These are phyloP conservation scores for Corchorus capsularis DNA, from an alignment of 345 rosid genomes.

Conservation along the genomic window DNA sequence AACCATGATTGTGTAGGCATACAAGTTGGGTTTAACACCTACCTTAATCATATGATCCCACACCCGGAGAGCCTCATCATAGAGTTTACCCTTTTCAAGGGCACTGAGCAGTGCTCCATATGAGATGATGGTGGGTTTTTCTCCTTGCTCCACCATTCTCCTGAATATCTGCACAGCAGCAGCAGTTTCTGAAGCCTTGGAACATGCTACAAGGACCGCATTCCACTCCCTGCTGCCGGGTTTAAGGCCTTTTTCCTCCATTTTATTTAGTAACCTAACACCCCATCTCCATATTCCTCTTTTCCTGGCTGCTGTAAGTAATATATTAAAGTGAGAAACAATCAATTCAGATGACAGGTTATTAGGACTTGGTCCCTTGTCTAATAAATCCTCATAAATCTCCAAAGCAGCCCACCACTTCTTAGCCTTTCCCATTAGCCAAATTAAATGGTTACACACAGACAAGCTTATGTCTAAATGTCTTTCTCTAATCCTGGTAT, in stretches of 20 bases:
- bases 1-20: constrained; percentile 87
- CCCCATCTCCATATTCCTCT: constrained; percentile 96
- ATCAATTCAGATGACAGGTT: constrained; percentile 69
- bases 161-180: constrained; percentile 80
- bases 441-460: constrained; percentile 93
- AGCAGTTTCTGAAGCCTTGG: constrained; percentile 79
- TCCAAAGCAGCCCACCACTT: constrained; percentile 99
- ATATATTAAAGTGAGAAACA: constrained; percentile 70
- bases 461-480: constrained; percentile 64
- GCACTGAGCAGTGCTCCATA: constrained; percentile 87
- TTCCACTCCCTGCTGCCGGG: constrained; percentile 84
- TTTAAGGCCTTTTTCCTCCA: constrained; percentile 87
- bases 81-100: constrained; percentile 85
- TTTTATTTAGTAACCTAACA: constrained; percentile 68
- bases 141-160: constrained; percentile 85
- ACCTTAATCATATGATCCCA: constrained; percentile 95
- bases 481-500: constrained; percentile 66
- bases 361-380: constrained; percentile 85
- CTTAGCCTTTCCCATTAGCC: constrained; percentile 94
- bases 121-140: constrained; percentile 83
- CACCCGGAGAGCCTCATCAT: constrained; percentile 77
- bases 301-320: constrained; percentile 72
- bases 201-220: constrained; percentile 87
- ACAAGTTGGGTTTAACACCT: constrained; percentile 65
- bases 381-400: constrained; percentile 87